phyloP scores from a whole-genome alignment of 2,329 filamentous ascomycete species.

The Hypoxylon rubiginosum region DNA sequence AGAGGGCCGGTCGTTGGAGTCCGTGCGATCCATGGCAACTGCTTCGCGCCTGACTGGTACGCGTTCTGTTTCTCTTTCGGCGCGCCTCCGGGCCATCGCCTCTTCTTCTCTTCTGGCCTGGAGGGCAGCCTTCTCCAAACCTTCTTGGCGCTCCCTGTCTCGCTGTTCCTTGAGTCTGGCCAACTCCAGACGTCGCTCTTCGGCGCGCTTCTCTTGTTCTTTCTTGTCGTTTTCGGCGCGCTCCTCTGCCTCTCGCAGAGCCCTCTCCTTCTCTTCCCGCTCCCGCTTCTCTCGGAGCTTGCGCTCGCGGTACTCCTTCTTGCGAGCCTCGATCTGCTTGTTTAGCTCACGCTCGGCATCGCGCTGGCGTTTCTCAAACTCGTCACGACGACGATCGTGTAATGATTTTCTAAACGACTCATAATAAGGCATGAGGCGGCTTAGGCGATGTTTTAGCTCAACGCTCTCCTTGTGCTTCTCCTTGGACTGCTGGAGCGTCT shows the following conservation, averaged over 20 bases:
- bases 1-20: slow-evolving; percentile 61
- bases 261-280: slow-evolving; percentile 85
- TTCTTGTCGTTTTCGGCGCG: slow-evolving; percentile 84
- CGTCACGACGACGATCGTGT: slow-evolving; percentile 88
- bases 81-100: slow-evolving; percentile 80
- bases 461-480: slow-evolving; percentile 92
- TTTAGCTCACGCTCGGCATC: slow-evolving; percentile 94
- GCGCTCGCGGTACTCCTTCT: slow-evolving; percentile 89
- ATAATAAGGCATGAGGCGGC: slow-evolving; percentile 85
- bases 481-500: slow-evolving; percentile 85
- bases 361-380: slow-evolving; percentile 94
- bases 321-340: slow-evolving; percentile 87
- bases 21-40: slow-evolving; percentile 58
- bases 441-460: slow-evolving; percentile 92
- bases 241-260: slow-evolving; percentile 87
- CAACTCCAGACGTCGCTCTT: slow-evolving; percentile 81
- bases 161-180: slow-evolving; percentile 75
- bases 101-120: slow-evolving; percentile 91
- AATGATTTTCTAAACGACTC: slow-evolving; percentile 86
- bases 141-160: slow-evolving; percentile 77
- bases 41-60: slow-evolving; percentile 57
- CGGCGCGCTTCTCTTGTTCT: slow-evolving; percentile 83
- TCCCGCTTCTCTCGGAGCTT: slow-evolving; percentile 86
- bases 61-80: slow-evolving; percentile 69
- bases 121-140: slow-evolving; percentile 71